phyloP scores from a whole-genome alignment of 192 early-diverging fungal genomes.

The Linnemannia elongata region DNA sequence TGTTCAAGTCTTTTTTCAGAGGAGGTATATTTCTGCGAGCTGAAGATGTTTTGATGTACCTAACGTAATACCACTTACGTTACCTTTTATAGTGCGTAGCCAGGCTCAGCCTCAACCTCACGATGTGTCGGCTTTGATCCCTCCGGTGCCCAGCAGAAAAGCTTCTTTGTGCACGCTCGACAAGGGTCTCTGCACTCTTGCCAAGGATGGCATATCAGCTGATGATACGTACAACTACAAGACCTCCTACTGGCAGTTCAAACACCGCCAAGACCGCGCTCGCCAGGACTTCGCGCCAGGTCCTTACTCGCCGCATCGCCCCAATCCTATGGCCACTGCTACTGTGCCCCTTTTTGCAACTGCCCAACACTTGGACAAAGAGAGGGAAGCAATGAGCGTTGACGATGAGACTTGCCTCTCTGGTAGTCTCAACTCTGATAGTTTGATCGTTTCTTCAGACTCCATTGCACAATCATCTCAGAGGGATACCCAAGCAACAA shows the following conservation, averaged over 20 bases:
- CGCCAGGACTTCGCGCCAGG: background rate
- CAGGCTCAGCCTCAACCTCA: background rate
- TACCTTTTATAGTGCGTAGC: background rate
- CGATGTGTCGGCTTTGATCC: background rate
- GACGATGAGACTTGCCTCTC: background rate
- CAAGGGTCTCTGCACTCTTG: background rate
- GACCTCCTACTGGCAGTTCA: background rate
- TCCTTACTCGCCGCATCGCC: background rate
- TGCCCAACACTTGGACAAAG: background rate
- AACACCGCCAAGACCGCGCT: background rate
- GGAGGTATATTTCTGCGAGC: too few species aligned
- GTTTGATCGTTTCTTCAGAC: too few species aligned
- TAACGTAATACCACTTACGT: too few species aligned
- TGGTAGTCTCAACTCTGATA: too few species aligned
- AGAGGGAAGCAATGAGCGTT: background rate
- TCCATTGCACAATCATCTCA: background rate
- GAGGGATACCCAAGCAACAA: background rate
- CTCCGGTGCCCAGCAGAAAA: background rate
- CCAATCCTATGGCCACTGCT: background rate
- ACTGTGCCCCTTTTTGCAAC: background rate
- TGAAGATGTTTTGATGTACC: too few species aligned
- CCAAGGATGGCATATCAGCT: background rate
- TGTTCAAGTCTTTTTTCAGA: too few species aligned
- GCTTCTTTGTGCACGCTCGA: background rate
- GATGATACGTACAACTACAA: background rate